Percentiles rank a stretch among this genome's conserved stretches.
Conservation (phyloP, 495 filamentous ascomycete genomes). For the Xylaria cubensis region DNA sequence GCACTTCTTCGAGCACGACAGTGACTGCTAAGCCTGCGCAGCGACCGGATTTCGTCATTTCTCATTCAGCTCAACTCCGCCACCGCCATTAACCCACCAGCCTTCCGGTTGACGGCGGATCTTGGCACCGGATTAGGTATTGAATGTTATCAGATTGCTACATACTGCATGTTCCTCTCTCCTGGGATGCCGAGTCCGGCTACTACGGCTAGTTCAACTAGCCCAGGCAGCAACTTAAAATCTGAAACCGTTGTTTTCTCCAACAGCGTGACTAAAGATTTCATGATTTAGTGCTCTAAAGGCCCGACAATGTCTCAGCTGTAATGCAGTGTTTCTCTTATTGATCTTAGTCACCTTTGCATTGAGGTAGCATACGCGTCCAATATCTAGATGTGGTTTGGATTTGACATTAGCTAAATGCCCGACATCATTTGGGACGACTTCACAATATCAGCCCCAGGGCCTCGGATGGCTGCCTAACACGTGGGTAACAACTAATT, state of each 20-base stretch:
- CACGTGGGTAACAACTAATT: no score
- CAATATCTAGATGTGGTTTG: not conserved
- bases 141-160: not conserved
- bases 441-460: no score
- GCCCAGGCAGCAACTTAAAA: constrained; percentile 9
- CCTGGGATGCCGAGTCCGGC: not conserved
- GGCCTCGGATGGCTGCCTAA: no score
- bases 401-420: not conserved
- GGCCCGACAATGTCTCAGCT: not conserved
- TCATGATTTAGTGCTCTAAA: not conserved
- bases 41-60: not conserved
- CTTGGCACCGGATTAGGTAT: not conserved
- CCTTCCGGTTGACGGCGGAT: not conserved
- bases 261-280: not conserved
- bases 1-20: not conserved
- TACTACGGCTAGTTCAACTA: not conserved
- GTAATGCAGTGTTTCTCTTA: not conserved
- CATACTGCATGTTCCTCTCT: not conserved
- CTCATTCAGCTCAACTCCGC: constrained; percentile 15
- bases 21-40: not conserved
- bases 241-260: not conserved
- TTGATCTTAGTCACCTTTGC: not conserved
- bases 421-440: not conserved
- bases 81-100: constrained; percentile 4
- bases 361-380: not conserved